These are phyloP conservation scores for Chrysopogon serrulatus DNA, from an alignment of 176 grass and related monocot species.

Conservation along the genomic window DNA sequence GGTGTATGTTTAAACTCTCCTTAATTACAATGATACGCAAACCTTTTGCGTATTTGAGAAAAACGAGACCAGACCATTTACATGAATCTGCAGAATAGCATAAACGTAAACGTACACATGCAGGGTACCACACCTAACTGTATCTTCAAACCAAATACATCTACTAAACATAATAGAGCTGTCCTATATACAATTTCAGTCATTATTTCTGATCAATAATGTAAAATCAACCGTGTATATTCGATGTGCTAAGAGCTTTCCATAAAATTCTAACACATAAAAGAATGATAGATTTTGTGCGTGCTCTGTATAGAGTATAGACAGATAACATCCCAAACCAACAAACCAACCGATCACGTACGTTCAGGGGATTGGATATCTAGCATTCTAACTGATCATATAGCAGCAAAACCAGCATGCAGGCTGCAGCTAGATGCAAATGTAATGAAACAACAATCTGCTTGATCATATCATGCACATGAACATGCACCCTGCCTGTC, in stretches of 20 bases:
- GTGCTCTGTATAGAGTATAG: no score
- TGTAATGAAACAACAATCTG: background rate
- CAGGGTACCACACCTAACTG: background rate
- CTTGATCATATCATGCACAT: background rate
- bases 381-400: background rate
- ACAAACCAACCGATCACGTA: background rate
- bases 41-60: no score
- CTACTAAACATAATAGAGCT: background rate
- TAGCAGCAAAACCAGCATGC: background rate
- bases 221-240: background rate
- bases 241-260: background rate
- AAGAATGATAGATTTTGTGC: background rate
- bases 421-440: background rate
- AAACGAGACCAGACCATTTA: no score
- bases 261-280: background rate
- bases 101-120: background rate
- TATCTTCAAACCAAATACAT: background rate
- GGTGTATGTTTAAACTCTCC: no score
- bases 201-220: background rate
- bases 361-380: background rate
- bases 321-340: no score
- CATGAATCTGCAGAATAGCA: no score
- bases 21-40: no score
- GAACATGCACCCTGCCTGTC: background rate
- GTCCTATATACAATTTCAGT: background rate